Percentiles rank a stretch among this genome's conserved stretches.
Evolutionary conservation across 176 grass and related monocot genomes (phyloP).

Genomic region (Oryza rufipogon): DNA sequence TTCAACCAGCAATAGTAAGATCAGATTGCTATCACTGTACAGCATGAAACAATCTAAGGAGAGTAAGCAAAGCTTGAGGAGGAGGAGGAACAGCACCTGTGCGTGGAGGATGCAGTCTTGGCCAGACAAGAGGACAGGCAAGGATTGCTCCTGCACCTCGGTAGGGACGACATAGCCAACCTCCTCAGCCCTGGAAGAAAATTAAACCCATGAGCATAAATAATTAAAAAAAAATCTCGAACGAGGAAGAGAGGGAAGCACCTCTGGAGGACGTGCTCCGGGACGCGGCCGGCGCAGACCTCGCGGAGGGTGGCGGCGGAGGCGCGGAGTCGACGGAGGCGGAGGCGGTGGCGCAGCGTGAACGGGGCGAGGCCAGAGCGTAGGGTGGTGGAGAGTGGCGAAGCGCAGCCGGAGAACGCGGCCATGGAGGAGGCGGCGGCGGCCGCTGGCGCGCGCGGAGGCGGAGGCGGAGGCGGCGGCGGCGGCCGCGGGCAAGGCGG

Average conservation of each 20-base stretch:
- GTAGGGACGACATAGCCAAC: conserved; percentile 69
- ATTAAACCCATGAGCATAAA: background rate
- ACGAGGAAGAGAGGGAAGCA: background rate
- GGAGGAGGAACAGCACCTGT: conserved; percentile 53
- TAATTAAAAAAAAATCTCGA: background rate
- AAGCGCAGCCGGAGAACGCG: background rate
- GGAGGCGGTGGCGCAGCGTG: background rate
- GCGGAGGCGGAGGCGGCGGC: too few relatives aligned
- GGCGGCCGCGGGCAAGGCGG: too few relatives aligned
- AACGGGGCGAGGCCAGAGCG: background rate
- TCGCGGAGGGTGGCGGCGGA: conserved; percentile 58
- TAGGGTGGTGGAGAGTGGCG: background rate
- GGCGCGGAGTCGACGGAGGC: conserved; percentile 9
- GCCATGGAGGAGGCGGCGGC: background rate
- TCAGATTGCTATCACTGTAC: background rate
- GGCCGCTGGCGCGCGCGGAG: too few relatives aligned
- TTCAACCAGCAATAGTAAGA: background rate
- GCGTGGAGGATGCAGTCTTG: conserved; percentile 91
- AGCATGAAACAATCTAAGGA: background rate
- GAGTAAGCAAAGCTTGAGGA: background rate
- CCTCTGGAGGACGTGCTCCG: conserved; percentile 75
- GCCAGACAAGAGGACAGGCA: conserved; percentile 75
- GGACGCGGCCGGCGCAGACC: conserved; percentile 69
- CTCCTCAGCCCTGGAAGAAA: conserved; percentile 67
- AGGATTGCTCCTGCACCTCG: conserved; percentile 78